A percentile compares a stretch with the other conserved stretches of the same genome.
Conservation (phyloP, 768 basidiomycete species). For the Lyophyllum semitale region DNA sequence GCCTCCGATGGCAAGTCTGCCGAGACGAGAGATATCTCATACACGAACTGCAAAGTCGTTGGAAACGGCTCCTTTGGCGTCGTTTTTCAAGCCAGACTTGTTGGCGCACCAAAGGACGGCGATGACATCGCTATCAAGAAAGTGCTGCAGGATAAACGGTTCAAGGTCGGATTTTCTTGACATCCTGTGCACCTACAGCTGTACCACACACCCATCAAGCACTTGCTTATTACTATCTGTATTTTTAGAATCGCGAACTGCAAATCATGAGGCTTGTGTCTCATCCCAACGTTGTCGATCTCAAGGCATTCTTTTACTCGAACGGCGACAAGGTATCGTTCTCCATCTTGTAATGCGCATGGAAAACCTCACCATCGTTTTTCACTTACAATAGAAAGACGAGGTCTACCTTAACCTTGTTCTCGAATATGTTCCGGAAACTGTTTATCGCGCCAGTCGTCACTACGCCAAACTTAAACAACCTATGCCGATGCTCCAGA, state of each 20-base stretch:
- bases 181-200: conserved; percentile 14
- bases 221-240: conserved; percentile 4
- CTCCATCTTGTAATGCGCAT: conserved; percentile 10
- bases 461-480: conserved; percentile 99
- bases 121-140: conserved; percentile 99
- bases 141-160: conserved; percentile 99
- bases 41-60: conserved; percentile 97
- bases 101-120: conserved; percentile 59
- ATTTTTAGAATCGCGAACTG: conserved; percentile 89
- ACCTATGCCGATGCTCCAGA: conserved; percentile 99
- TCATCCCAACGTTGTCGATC: conserved; percentile 97
- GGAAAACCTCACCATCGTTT: conserved; percentile 12
- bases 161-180: conserved; percentile 76
- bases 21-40: conserved; percentile 83
- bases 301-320: conserved; percentile 98
- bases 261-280: conserved; percentile 98
- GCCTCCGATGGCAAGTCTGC: conserved; percentile 95
- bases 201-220: conserved; percentile 2
- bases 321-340: conserved; percentile 93
- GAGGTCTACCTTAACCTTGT: conserved; percentile 99
- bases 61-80: conserved; percentile 99
- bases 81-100: conserved; percentile 93
- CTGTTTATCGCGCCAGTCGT: conserved; percentile 97
- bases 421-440: conserved; percentile 98
- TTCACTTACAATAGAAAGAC: conserved; percentile 72